These are phyloP conservation scores for Cadophora gregata DNA, from an alignment of 2,329 filamentous ascomycete species.

Conservation along the genomic window DNA sequence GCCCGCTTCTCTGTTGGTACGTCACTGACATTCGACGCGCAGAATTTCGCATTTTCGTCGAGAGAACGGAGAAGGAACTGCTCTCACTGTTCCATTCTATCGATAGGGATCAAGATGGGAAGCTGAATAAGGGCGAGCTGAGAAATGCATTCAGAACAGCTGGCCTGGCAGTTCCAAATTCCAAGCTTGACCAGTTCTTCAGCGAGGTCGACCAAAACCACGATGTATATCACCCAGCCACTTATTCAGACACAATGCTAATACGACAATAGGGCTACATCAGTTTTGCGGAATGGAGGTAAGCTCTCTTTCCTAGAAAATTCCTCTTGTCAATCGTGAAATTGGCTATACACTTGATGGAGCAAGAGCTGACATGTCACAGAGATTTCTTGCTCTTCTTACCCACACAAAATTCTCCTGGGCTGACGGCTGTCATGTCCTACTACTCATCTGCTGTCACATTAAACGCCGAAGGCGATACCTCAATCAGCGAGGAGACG, in stretches of 20 bases:
- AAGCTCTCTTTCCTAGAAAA: constrained; percentile 47
- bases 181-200: constrained; percentile 85
- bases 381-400: constrained; percentile 96
- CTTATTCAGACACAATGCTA: neutral
- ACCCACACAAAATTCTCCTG: constrained; percentile 66
- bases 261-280: constrained; percentile 59
- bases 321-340: neutral
- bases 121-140: constrained; percentile 86
- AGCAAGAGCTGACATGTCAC: constrained; percentile 25
- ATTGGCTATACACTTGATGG: neutral
- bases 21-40: constrained; percentile 22
- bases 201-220: constrained; percentile 86
- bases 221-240: constrained; percentile 53
- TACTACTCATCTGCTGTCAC: constrained; percentile 92
- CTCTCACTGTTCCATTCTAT: constrained; percentile 83
- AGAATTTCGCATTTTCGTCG: constrained; percentile 92
- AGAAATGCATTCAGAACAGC: constrained; percentile 77
- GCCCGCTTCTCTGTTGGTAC: neutral
- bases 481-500: constrained; percentile 86
- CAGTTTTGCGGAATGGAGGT: constrained; percentile 97
- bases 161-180: constrained; percentile 78
- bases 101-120: constrained; percentile 83
- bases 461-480: constrained; percentile 92
- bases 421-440: constrained; percentile 81
- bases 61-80: constrained; percentile 84